A percentile compares a stretch with the other conserved stretches of the same genome.
phyloP scores from a whole-genome alignment of 306 rosid species.

The Abrus precatorius region DNA sequence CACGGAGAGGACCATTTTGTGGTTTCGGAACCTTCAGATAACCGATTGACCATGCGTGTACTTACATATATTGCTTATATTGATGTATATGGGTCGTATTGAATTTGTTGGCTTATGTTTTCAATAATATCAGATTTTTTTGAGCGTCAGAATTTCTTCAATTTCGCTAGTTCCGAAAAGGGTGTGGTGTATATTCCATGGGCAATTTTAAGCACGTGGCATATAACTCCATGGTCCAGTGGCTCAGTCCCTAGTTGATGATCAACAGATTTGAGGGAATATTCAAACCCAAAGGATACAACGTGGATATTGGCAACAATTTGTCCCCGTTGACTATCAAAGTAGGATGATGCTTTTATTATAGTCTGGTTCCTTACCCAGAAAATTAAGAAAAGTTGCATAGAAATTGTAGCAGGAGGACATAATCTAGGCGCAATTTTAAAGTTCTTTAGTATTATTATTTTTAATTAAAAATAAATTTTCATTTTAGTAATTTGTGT shows the following conservation, averaged over 20 bases:
- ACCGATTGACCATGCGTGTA: slow-evolving; percentile 53
- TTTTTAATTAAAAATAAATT: too few relatives aligned
- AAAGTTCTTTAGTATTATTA: too few relatives aligned
- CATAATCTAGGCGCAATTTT: too few relatives aligned
- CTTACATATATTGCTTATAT: slow-evolving; percentile 68
- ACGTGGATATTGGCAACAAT: too few relatives aligned
- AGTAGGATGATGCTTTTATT: neutral
- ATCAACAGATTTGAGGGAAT: neutral
- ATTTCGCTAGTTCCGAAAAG: slow-evolving; percentile 3
- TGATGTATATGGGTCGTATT: slow-evolving; percentile 56
- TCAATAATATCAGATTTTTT: slow-evolving; percentile 47
- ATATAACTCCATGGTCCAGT: neutral
- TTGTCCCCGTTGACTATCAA: neutral
- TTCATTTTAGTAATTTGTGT: too few relatives aligned
- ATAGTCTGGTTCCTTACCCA: neutral
- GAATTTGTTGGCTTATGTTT: slow-evolving; percentile 46
- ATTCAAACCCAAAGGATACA: neutral
- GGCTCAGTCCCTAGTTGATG: neutral
- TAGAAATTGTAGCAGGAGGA: neutral
- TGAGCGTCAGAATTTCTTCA: slow-evolving; percentile 23
- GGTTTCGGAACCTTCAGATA: slow-evolving; percentile 57
- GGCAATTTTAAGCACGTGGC: slow-evolving; percentile 30
- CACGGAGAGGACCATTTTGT: slow-evolving; percentile 51
- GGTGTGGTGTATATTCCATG: slow-evolving; percentile 9
- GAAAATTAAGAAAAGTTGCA: neutral